Percentiles rank a stretch among this genome's conserved stretches.
Conservation (phyloP, 352 stramenopile genomes). For the Pythium aquatile region DNA sequence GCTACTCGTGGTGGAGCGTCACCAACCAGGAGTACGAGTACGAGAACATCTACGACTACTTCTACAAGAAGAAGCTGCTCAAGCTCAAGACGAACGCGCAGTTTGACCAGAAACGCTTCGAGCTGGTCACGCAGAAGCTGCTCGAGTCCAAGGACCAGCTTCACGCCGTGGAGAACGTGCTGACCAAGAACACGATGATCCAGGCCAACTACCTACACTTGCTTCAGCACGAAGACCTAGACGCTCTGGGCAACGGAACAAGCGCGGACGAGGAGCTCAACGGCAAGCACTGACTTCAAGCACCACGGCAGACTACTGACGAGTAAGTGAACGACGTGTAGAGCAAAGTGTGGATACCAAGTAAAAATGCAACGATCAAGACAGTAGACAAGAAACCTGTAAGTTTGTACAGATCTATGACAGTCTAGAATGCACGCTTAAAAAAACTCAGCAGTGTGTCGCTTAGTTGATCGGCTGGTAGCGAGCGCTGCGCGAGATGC, state of each 20-base stretch:
- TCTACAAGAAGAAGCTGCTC: conserved; percentile 63
- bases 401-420: background rate
- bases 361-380: background rate
- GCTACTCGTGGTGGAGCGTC: conserved; percentile 82
- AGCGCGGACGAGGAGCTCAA: conserved; percentile 3
- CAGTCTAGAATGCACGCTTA: background rate
- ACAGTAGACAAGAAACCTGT: background rate
- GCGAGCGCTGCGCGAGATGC: conserved; percentile 24
- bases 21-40: conserved; percentile 89
- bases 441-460: background rate
- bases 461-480: conserved; percentile 36
- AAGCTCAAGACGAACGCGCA: conserved; percentile 54
- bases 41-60: conserved; percentile 85
- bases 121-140: conserved; percentile 43
- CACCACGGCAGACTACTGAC: background rate
- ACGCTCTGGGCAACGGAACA: background rate
- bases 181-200: conserved; percentile 61
- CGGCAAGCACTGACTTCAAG: conserved; percentile 2
- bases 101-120: conserved; percentile 55
- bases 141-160: conserved; percentile 37
- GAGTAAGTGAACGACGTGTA: background rate
- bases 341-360: background rate
- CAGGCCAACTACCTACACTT: conserved; percentile 72
- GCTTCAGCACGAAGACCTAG: conserved; percentile 30
- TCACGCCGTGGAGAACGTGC: conserved; percentile 52